Evolutionary conservation across 2,329 filamentous ascomycete genomes (phyloP), one percentile per base, ranked within the genome.

Genomic region (Chaetoscypha palmicola): DNA sequence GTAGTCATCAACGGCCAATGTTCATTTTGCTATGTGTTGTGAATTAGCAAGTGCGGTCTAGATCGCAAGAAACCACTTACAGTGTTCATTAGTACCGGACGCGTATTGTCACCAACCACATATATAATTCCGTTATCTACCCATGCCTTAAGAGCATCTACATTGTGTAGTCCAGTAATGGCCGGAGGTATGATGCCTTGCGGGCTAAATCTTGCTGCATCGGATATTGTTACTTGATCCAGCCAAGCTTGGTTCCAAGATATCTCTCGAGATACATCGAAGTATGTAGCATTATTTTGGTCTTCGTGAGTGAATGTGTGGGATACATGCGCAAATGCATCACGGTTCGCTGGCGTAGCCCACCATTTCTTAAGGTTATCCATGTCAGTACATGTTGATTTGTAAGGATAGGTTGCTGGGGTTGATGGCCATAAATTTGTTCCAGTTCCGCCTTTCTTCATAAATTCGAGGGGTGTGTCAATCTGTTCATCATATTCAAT

Each of bases 71-170:
- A n/a, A n/a, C n/a, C 47, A 63, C 69, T 78, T 44, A 71, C 51
- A 23, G 60, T 56, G 57, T 79, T 80, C 46, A 73, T 59, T 5
- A 81, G 65, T 3, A 65, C 62, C 0, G 75, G 65, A 7, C 77
- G 69, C 2, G 77, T 80, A 62, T 81, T 81, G 58, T 81, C 77
- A 28, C 77, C 77, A n/a, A 81, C 76, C 39, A 74, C 76, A 51
- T 75, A 72, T 14, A 59, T 65, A 51, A 81, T 73, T n/a, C 76
- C 76, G 46, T 75, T 75, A 34, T 77, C 73, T 53, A 66, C 66
- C 75, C 75, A 81, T 5, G 74, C 77, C 41, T 63, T 62, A 36
- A 81, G 70, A 9, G 70, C 77, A 59, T 81, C 77, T n/a, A 73
- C 77, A 51, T 81, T 81, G 63, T 80, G 74, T 20, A 81, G 58